Evolutionary conservation across 1,284 basidiomycete species (phyloP).

Genomic region (Ustilago curta): DNA sequence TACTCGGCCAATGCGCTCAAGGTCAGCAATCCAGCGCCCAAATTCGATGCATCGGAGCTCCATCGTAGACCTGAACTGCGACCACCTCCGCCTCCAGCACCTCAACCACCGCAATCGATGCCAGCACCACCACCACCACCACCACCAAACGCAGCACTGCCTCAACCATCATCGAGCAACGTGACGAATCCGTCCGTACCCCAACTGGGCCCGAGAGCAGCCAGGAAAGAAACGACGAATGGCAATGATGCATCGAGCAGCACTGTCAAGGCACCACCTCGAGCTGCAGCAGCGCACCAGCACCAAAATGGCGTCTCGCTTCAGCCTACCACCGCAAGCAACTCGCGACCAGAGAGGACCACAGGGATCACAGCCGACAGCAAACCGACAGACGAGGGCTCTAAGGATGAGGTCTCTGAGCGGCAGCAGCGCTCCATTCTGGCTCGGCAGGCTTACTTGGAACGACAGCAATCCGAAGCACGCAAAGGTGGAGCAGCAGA

Average conservation of each 20-base stretch:
- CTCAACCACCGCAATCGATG: constrained; percentile 8
- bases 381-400: background rate
- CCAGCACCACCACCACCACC: constrained; percentile 10
- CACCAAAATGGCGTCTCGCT: background rate
- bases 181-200: constrained; percentile 2
- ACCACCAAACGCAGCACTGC: background rate
- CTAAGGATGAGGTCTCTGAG: constrained; percentile 16
- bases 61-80: constrained; percentile 49
- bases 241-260: background rate
- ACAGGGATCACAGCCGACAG: background rate
- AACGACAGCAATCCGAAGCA: constrained; percentile 33
- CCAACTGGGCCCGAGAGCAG: constrained; percentile 1
- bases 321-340: background rate
- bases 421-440: constrained; percentile 43
- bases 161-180: background rate
- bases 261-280: background rate
- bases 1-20: constrained; percentile 87
- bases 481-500: constrained; percentile 4
- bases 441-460: constrained; percentile 38
- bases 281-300: background rate
- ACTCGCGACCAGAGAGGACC: background rate
- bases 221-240: background rate
- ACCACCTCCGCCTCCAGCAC: constrained; percentile 19
- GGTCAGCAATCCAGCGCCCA: constrained; percentile 51
- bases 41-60: constrained; percentile 52